Base-by-base conservation (phyloP, 805 yeast genomes). In the Jamesozyma piceae region DNA sequence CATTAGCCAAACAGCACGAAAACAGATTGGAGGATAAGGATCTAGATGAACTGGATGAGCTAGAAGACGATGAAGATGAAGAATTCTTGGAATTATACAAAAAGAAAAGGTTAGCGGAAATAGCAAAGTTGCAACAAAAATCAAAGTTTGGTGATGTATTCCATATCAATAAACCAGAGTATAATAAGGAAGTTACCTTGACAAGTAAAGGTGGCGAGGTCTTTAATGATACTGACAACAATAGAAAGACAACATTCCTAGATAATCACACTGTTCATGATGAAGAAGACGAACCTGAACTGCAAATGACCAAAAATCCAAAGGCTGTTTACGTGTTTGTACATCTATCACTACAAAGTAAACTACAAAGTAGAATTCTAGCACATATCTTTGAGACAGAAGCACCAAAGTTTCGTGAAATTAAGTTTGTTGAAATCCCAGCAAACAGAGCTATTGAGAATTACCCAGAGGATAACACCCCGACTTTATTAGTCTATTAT, bases 41-140 rank as follows among this genome's bases (percentile, higher is more conserved):
- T 48, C 55, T 90, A 21, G 86, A 82, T 30, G 97, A 88, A 58
- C 68, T 92, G 38, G 95, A 83, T 43, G 96, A 73, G 47, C 64
- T 89, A 35, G 97, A 90, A 60, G 96, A 82, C 52, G 95, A 87
- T 34, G 97, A 90, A 55, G 94, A 86, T 51, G 97, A 88, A 51
- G 97, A 86, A 8, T 90, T 90, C 53, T 65, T 92, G 46, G 78
- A 83, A 46, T 66, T 68, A 48, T 92, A 92, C 62, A 80, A 87
- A 50, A 74, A 73, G 48, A 82, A 84, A 58, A 71, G 97, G 49
- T 66, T 90, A 59, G 73, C 71, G n/a, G 94, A 90, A 59, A 64
- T 92, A 48, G 69, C 75, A 50, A 71, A 74, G 50, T 60, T 84
- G 53, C 75, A 74, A 35, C 66, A 74, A 28, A 68, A 65, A 37